Evolutionary conservation across 2,329 filamentous ascomycete genomes (phyloP), one percentile per base, ranked within the genome.

Genomic region (Cercospora sp.): DNA sequence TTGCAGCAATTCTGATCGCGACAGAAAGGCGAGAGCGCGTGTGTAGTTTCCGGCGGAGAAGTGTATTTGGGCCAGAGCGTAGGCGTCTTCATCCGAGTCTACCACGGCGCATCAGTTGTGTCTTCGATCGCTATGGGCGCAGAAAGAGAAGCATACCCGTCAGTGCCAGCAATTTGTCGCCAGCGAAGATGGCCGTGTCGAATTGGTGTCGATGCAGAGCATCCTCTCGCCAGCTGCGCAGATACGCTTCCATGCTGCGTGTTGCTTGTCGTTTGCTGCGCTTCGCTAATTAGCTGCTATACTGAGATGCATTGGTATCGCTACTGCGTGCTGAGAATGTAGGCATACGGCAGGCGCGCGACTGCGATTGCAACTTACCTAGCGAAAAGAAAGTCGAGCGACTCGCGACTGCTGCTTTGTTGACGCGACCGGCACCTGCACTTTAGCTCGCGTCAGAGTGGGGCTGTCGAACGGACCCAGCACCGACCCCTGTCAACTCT

Each of bases 11-110:
- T 96, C 91, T 79, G 94, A 90, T 75, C 92, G 90, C 32, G 90
- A 88, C 70, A 99, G 88, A 72, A 97, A 91, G 26, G 92, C 87
- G 75, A 97, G 90, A 2, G 95, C 94, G 75, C 95, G 91, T 8
- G 91, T 95, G 80, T 97, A 97, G 83, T 98, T 97, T 75, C 93
- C 94, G 60, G 93, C 95, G 62, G 90, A 91, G 82, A 98, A 99
- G 81, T 99, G 94, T 43, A 97, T 93, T 81, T 98, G 94, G n/a
- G 95, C 95, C 53, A 99, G 90, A 91, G 93, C 97, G 78, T 97
- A 97, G 49, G 94, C 94, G 79, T 99, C 95, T 72, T 92, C 90
- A 76, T 97, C 93, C 79, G 94, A 91, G 77, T 94, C 95, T 97
- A 72, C 8, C 28, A 13, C 32, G 10, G 26, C 24, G 70, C 45